Evolutionary conservation across 768 basidiomycete genomes (phyloP).

Genomic region (Lactarius quietus): DNA sequence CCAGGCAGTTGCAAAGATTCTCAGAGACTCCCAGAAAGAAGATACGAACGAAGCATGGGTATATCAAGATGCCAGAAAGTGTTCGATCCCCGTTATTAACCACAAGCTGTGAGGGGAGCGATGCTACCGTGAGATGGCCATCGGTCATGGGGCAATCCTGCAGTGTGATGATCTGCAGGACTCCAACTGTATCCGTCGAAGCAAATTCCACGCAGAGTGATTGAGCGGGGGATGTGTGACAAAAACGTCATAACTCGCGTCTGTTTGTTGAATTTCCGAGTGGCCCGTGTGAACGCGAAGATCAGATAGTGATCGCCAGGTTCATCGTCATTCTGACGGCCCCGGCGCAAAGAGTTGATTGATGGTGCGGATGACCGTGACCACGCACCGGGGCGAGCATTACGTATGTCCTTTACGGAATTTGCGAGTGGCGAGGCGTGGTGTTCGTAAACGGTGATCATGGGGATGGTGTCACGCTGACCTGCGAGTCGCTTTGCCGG

Average conservation of each 20-base stretch:
- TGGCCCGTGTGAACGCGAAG: not conserved
- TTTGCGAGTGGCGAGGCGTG: not conserved
- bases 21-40: not conserved
- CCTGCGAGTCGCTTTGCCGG: not conserved
- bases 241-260: not conserved
- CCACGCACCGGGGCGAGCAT: not conserved
- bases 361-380: too few relatives aligned
- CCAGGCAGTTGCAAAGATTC: not conserved
- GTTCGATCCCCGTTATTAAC: not conserved
- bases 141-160: not conserved
- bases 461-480: not conserved
- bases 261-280: not conserved
- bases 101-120: not conserved
- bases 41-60: not conserved
- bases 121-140: not conserved
- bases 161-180: not conserved
- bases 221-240: not conserved
- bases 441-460: not conserved
- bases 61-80: not conserved
- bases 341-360: constrained; percentile 1
- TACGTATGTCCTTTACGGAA: not conserved
- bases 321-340: not conserved
- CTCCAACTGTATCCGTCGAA: not conserved
- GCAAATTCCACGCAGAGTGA: not conserved
- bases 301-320: not conserved